Percentiles rank a stretch among this genome's conserved stretches.
phyloP scores from a whole-genome alignment of 768 basidiomycete genomes.

The Termitomyces sp. region DNA sequence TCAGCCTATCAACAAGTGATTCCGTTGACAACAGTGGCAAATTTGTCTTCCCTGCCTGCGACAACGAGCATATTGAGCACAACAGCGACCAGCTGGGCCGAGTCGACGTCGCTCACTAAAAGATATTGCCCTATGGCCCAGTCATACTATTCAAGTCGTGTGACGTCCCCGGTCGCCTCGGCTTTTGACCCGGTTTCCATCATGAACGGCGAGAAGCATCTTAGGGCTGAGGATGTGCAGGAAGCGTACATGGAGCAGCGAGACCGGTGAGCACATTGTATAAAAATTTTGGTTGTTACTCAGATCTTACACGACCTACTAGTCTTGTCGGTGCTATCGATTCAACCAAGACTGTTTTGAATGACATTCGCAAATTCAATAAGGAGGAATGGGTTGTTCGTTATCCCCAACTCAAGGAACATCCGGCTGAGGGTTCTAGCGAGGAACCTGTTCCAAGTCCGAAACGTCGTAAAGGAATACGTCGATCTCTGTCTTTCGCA shows the following conservation, averaged over 20 bases:
- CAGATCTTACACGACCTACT: conserved; percentile 9
- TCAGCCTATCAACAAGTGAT: conserved; percentile 10
- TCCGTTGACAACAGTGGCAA: conserved; percentile 7
- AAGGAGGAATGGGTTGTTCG: conserved; percentile 83
- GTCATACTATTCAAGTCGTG: conserved; percentile 32
- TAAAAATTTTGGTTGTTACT: not conserved
- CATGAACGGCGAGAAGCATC: conserved; percentile 36
- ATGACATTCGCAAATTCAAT: conserved; percentile 76
- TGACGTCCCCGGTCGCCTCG: conserved; percentile 32
- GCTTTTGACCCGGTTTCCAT: conserved; percentile 27
- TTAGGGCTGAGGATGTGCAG: conserved; percentile 70
- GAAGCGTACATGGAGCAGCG: conserved; percentile 73
- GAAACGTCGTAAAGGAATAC: conserved; percentile 37
- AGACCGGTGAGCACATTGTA: conserved; percentile 54
- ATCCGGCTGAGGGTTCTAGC: conserved; percentile 22
- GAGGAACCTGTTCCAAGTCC: conserved; percentile 25
- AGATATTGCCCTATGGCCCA: conserved; percentile 34
- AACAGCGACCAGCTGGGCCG: conserved; percentile 12
- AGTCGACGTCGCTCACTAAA: not conserved
- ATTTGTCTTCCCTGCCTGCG: conserved; percentile 6
- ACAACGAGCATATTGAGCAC: conserved; percentile 7
- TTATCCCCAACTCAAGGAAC: conserved; percentile 74
- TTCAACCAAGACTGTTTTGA: conserved; percentile 62
- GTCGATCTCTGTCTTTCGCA: conserved; percentile 78
- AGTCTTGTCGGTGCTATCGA: conserved; percentile 81